Percentiles rank a stretch among this genome's conserved stretches.
Evolutionary conservation across 2,329 filamentous ascomycete genomes (phyloP).

Genomic region (Clonostachys rhizophaga): DNA sequence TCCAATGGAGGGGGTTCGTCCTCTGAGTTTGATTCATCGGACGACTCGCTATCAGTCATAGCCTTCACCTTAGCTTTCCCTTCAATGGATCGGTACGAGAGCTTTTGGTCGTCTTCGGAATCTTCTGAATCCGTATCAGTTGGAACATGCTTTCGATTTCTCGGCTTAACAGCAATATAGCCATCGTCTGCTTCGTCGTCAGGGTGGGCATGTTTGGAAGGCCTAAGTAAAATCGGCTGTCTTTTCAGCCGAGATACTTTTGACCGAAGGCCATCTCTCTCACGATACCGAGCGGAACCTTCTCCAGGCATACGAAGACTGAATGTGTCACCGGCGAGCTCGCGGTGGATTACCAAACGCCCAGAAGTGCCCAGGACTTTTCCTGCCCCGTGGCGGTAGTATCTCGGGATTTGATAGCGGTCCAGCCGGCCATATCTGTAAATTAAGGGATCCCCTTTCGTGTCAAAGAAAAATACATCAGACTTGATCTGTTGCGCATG

Average conservation of each 20-base stretch:
- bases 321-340: slow-evolving; percentile 52
- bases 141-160: slow-evolving; percentile 19
- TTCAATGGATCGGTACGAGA: slow-evolving; percentile 62
- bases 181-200: slow-evolving; percentile 19
- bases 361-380: slow-evolving; percentile 62
- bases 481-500: not conserved
- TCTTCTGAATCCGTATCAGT: slow-evolving; percentile 22
- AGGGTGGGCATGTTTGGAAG: slow-evolving; percentile 11
- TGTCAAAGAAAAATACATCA: slow-evolving; percentile 59
- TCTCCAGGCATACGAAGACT: slow-evolving; percentile 40
- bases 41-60: slow-evolving; percentile 38
- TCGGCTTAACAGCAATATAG: slow-evolving; percentile 43
- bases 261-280: slow-evolving; percentile 43
- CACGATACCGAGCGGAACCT: slow-evolving; percentile 16
- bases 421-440: slow-evolving; percentile 70
- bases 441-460: slow-evolving; percentile 72
- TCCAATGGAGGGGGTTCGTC: slow-evolving; percentile 21
- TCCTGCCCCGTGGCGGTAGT: slow-evolving; percentile 65
- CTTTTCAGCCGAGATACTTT: slow-evolving; percentile 29
- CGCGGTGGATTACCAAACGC: slow-evolving; percentile 62
- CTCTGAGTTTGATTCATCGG: slow-evolving; percentile 39
- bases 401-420: slow-evolving; percentile 65
- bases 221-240: slow-evolving; percentile 31
- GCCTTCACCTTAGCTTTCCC: slow-evolving; percentile 47
- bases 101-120: slow-evolving; percentile 39